Evolutionary conservation across 2,329 filamentous ascomycete genomes (phyloP), one percentile per base, ranked within the genome.

Genomic region (Epichloe baconii): DNA sequence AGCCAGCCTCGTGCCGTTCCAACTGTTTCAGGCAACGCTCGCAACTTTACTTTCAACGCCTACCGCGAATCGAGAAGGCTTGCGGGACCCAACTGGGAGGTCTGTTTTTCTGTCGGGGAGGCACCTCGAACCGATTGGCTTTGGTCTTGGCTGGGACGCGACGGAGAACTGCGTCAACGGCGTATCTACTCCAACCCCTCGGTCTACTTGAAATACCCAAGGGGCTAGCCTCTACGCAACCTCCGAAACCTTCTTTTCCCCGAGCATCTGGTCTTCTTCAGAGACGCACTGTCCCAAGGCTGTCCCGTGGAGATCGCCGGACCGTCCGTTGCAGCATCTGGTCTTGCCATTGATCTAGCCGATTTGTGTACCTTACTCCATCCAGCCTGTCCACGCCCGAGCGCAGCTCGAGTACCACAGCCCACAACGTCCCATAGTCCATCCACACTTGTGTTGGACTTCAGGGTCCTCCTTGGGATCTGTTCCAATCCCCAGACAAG

Each of bases 341-440:
- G 51, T 44, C 44, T 53, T 50, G 40, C 37, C 54, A 26, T 41
- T 47, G 51, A 53, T 55, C 53, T 55, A 54, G 54, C 52, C 55
- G 51, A 47, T 54, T 41, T 55, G 52, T 57, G 55, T 56, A 54
- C 47, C 52, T 53, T 49, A 56, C 53, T 48, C 57, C 51, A 48
- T 48, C 57, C 51, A 50, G 54, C 46, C 42, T 38, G 48, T 43
- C 48, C 41, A 49, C 36, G 57, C 57, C 53, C 55, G 52, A 56
- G 57, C 55, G 57, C 47, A 49, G 36, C 53, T 52, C 38, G 46
- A 41, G 42, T 49, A 21, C 36, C 51, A 36, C 47, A 49, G 42
- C 17, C 51, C 47, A 44, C 50, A 26, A 35, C 44, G 48, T 26
- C 17, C 40, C 46, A 43, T 34, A 26, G n/a, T 43, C 17, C 17